A percentile compares a stretch with the other conserved stretches of the same genome.
Evolutionary conservation across 202 grass and related monocot species (phyloP).

Genomic region (Saccharum hybrid): DNA sequence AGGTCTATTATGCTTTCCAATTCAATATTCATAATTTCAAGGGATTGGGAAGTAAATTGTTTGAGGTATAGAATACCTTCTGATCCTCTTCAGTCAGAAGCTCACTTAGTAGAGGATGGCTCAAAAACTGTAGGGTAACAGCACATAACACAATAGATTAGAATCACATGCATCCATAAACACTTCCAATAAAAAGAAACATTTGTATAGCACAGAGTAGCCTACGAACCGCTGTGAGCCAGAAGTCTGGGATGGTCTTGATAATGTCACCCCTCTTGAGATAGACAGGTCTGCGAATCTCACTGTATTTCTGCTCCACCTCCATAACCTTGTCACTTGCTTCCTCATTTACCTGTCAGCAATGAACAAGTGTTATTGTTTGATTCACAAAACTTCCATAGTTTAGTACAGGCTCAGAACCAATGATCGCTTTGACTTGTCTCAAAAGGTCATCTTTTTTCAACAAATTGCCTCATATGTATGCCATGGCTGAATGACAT

Average conservation of each 20-base stretch:
- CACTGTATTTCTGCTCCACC: constrained; percentile 93
- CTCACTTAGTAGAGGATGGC: constrained; percentile 85
- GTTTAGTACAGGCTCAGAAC: background rate
- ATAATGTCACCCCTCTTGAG: constrained; percentile 78
- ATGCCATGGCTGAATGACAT: background rate
- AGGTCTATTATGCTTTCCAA: background rate
- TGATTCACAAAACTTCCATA: background rate
- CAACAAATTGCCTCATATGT: background rate
- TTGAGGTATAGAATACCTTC: constrained; percentile 58
- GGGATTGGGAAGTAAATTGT: constrained; percentile 21
- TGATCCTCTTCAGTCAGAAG: constrained; percentile 89
- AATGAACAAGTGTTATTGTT: constrained; percentile 4
- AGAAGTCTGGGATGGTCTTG: constrained; percentile 82
- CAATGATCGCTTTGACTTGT: background rate
- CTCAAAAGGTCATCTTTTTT: background rate
- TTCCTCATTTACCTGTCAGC: constrained; percentile 84
- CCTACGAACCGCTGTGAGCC: constrained; percentile 78
- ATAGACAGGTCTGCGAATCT: constrained; percentile 89
- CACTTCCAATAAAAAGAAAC: constrained; percentile 13
- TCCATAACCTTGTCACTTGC: constrained; percentile 95
- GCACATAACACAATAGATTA: constrained; percentile 21
- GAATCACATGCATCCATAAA: constrained; percentile 16
- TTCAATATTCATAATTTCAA: constrained; percentile 10
- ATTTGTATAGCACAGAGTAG: constrained; percentile 16
- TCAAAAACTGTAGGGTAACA: constrained; percentile 71